Percentiles rank a stretch among this genome's conserved stretches.
phyloP scores from a whole-genome alignment of 345 rosid genomes.

The Acer negundo region DNA sequence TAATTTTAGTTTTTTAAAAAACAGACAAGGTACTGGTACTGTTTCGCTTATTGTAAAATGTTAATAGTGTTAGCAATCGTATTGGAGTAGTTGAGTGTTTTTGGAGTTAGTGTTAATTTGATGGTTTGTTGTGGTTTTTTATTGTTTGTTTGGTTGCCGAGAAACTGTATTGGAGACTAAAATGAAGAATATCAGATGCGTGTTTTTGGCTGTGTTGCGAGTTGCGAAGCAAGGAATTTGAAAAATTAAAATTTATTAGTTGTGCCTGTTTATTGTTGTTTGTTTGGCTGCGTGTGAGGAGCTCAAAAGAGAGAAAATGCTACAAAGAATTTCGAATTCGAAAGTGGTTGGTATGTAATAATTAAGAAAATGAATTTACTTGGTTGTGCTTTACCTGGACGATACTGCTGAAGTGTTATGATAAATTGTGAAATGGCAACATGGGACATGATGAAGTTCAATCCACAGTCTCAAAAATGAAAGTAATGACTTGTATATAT shows the following conservation, averaged over 20 bases:
- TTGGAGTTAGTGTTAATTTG: background rate
- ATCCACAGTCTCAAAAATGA: background rate
- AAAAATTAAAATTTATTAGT: background rate
- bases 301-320: background rate
- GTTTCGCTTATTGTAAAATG: background rate
- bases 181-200: background rate
- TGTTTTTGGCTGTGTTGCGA: background rate
- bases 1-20: background rate
- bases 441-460: background rate
- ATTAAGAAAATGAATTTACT: conserved; percentile 1
- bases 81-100: background rate
- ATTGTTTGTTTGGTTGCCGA: conserved; percentile 6
- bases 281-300: conserved; percentile 9
- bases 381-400: background rate
- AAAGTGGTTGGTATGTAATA: background rate
- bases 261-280: background rate
- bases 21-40: background rate
- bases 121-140: background rate
- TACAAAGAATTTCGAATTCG: background rate
- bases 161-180: background rate
- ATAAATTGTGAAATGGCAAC: background rate
- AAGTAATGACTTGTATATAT: background rate
- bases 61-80: background rate
- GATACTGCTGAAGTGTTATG: background rate
- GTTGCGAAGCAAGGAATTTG: background rate